phyloP scores from a whole-genome alignment of 768 basidiomycete genomes.

The Boletus subparvulus region DNA sequence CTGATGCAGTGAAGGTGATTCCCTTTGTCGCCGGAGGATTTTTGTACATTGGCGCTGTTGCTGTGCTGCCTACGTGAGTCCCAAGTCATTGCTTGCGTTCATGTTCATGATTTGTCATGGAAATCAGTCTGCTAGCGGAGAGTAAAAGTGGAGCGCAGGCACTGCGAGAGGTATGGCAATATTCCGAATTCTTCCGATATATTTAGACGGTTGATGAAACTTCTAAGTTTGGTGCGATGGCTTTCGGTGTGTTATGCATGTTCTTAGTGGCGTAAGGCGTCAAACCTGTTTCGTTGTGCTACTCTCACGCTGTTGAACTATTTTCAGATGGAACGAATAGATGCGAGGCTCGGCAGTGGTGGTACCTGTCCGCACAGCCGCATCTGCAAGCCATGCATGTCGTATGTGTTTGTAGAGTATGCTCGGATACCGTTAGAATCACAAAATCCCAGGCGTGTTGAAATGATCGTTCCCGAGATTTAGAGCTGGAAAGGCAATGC shows the following conservation, averaged over 20 bases:
- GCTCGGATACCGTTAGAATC: background rate
- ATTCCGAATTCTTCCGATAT: constrained; percentile 9
- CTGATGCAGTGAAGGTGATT: constrained; percentile 57
- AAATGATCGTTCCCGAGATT: constrained; percentile 9
- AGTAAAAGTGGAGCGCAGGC: constrained; percentile 87
- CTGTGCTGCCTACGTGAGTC: constrained; percentile 85
- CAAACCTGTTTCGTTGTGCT: constrained; percentile 8
- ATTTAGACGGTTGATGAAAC: constrained; percentile 18
- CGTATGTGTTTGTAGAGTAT: constrained; percentile 8
- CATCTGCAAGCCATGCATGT: background rate
- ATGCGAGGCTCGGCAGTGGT: constrained; percentile 14
- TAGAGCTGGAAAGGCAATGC: constrained; percentile 16
- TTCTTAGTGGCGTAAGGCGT: constrained; percentile 82
- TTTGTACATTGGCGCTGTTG: constrained; percentile 91
- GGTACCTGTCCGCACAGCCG: background rate
- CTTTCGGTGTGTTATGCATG: constrained; percentile 89
- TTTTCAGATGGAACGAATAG: constrained; percentile 76
- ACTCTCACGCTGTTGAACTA: constrained; percentile 21
- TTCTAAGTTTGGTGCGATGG: constrained; percentile 85
- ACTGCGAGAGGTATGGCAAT: constrained; percentile 69
- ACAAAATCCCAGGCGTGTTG: background rate
- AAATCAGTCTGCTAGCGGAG: constrained; percentile 71
- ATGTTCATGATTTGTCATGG: constrained; percentile 14
- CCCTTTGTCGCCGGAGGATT: constrained; percentile 91
- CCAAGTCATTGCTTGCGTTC: constrained; percentile 2